Base-by-base conservation (phyloP, 371 early-diverging fungal genomes). In the Lichtheimia hyalospora region DNA sequence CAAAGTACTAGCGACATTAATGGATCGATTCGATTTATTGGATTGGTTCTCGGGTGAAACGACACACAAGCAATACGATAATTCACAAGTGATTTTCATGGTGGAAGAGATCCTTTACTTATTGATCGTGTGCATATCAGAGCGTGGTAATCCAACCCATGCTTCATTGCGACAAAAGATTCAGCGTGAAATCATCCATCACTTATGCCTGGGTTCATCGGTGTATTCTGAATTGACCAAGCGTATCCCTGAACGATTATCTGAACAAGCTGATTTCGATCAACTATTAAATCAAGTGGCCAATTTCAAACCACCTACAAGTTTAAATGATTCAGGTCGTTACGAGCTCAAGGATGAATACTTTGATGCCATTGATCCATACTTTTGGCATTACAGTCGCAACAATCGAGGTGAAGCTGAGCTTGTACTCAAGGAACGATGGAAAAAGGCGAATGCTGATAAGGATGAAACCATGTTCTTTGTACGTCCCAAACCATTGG, bases 401-500 rank as follows among this genome's bases (percentile, higher is more conserved):
- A 94, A 96, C 63, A 93, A 95, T 69, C 85, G 96, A 5, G 94
- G 92, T 57, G 93, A 93, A 60, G 85, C 93, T 0, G 96, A 95
- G 50, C 86, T 86, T 43, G 77, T 88, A 21, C 81, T 94, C 52
- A 83, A 81, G 51, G 82, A 79, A 48, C 79, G 91, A 13, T 73
- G 71, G 73, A 79, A 79, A 41, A 71, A 71, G 49, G 55, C 41
- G 7, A 64, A 77, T 20, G 63, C 68, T 5, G 49, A 61, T 13
- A 49, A 56, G 25, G 64, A 64, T n/a, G 71, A 72, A 16, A 50
- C 68, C 2, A 69, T 70, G 2, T 74, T 69, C 28, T 85, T 85
- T 56, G 75, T 89, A 24, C 65, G 84, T 10, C 91, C 92, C 1
- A 81, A 79, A 49, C 75, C 86, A 3, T 67, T 79, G 18, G 68